Base-by-base conservation (phyloP, 306 rosid genomes). In the Inga leiocalycina region DNA sequence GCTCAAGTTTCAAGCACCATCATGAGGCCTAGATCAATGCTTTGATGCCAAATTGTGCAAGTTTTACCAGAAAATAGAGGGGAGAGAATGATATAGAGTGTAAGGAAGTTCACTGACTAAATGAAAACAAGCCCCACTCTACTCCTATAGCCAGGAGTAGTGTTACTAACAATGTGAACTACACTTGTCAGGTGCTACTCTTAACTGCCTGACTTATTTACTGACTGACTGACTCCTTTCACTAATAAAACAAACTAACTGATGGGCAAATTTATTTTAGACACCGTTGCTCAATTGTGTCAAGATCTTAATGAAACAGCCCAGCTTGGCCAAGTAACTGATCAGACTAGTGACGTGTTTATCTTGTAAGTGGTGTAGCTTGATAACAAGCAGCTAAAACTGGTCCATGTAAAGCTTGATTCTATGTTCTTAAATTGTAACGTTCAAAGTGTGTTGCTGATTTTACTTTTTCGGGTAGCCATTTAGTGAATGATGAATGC, bases 311-410 rank as follows among this genome's bases (percentile, higher is more conserved):
- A 77, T 81, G 44, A 14, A 49, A 22, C 45, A 9, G 57, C 69
- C 79, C 39, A 85, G 43, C 19, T 27, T 57, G 20, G 71, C 75
- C 74, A 61, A 76, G 74, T 70, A 65, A 81, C 16, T 71, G 32
- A 32, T 24, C 56, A 20, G 35, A 52, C 66, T 45, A 70, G 49
- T 44, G 14, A 48, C 62, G 56, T 78, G 41, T 49, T 78, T 34
- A 77, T 46, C 43, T 64, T 61, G 35, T n/a, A 83, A 46, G 17
- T 78, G 77, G 44, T 51, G 41, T 78, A 49, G 51, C 61, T 61
- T 83, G 51, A 71, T 37, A 52, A 27, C 16, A 74, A 65, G 35
- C 32, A 24, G 62, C 66, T 62, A 44, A 79, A 64, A 51, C 27
- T 77, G 74, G 43, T 71, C 19, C 75, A 51, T 6, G 67, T 30